Base-by-base conservation (phyloP, 208 protist genomes). In the Wallacemonas sp. region DNA sequence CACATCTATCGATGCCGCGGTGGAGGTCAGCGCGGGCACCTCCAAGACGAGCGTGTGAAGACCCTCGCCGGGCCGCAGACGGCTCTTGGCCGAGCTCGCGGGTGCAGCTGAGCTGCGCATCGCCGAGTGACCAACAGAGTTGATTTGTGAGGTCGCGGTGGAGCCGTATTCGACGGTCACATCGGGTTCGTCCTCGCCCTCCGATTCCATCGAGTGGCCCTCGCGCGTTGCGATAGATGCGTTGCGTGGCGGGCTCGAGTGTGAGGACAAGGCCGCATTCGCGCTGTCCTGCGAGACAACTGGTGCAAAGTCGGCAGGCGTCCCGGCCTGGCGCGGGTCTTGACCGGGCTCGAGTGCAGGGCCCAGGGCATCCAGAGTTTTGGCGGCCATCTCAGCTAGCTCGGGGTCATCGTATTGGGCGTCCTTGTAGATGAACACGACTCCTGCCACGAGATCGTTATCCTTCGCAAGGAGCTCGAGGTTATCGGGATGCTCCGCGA, bases 401-500 rank as follows among this genome's bases (percentile, higher is more conserved):
- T 92, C 85, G 1, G 91, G 87, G 62, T 94, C 86, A 34, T 96
- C 85, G 74, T 83, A 87, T 44, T 87, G 78, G 23, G 84, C 68
- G 2, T 88, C 76, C 47, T 90, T 76, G 72, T 94, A 92, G 14
- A 92, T 78, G n/a, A 64, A 56, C 39, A 81, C 72, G 5, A 97
- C 75, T 39, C 72, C 68, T n/a, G 75, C 38, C 0, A 92, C 72
- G 11, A 97, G 62, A 1, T 61, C 64, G 8, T 56, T 26, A 39
- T 95, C 69, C 33, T 72, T 66, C 27, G 63, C 70, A 5, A 97
- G 72, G 11, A 91, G 73, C 29, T 91, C 85, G 2, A 92, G 58
- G 68, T 96, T 97, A 21, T 95, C 87, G 0, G 87, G 90, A 68
- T 97, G 93, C 72, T 92, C 69, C 2, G 86, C 81, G 8, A 97